A percentile compares a stretch with the other conserved stretches of the same genome.
Evolutionary conservation across 1,284 basidiomycete species (phyloP).

Genomic region (Athelia sp.): DNA sequence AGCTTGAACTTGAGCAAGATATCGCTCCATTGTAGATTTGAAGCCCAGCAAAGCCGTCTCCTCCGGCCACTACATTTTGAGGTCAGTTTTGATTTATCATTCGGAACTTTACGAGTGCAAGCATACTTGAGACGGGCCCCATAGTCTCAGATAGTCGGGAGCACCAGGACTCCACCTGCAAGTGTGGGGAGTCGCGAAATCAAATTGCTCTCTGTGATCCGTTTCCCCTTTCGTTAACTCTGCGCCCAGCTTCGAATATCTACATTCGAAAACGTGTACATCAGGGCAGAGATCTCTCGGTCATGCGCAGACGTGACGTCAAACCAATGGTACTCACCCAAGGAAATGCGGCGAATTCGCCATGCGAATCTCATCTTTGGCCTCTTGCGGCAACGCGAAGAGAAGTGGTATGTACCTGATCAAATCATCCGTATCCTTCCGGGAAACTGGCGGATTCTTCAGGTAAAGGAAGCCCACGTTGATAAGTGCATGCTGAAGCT

Average conservation of each 20-base stretch:
- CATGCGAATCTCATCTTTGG: constrained; percentile 59
- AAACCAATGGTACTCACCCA: too few relatives aligned
- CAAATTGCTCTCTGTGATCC: constrained; percentile 66
- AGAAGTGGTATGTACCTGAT: constrained; percentile 50
- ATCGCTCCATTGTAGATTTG: constrained; percentile 41
- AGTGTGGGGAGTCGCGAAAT: constrained; percentile 54
- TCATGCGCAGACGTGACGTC: too few relatives aligned
- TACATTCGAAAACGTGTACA: too few relatives aligned
- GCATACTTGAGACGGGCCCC: too few relatives aligned
- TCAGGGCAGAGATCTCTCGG: too few relatives aligned
- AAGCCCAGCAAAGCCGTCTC: constrained; percentile 42
- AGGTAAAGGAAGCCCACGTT: constrained; percentile 69
- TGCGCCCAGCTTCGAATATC: constrained; percentile 55
- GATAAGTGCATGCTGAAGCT: constrained; percentile 58
- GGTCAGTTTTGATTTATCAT: too few relatives aligned
- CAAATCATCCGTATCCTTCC: constrained; percentile 36
- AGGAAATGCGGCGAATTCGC: constrained; percentile 60
- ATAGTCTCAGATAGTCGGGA: constrained; percentile 53
- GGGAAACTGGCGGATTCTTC: constrained; percentile 45
- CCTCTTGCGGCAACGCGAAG: constrained; percentile 54
- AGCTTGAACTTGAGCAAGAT: constrained; percentile 46
- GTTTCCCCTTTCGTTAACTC: constrained; percentile 60
- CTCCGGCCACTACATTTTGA: too few relatives aligned
- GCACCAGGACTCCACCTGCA: constrained; percentile 47
- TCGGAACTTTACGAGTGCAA: too few relatives aligned